Evolutionary conservation across 148 eudicot genomes (phyloP).

Genomic region (Silene conica): DNA sequence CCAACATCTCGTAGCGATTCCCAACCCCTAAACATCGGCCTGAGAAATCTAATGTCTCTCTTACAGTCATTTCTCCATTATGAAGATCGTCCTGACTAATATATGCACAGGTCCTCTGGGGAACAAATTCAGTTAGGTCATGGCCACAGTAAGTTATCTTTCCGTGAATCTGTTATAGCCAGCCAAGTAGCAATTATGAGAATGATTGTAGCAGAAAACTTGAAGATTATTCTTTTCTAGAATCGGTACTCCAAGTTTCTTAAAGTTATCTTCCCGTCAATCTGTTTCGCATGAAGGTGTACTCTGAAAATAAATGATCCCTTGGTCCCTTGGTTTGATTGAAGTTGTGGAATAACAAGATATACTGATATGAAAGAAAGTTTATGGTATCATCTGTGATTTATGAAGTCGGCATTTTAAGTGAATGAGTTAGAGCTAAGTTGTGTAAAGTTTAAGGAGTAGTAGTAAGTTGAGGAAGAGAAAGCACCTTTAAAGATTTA

Average conservation of each 20-base stretch:
- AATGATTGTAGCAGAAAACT: neutral
- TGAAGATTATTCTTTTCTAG: neutral
- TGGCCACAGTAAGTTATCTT: slow-evolving; percentile 75
- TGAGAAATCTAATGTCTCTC: slow-evolving; percentile 78
- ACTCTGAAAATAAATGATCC: neutral
- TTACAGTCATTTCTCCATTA: slow-evolving; percentile 71
- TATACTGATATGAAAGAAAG: neutral
- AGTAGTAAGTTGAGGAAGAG: neutral
- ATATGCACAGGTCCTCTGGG: slow-evolving; percentile 72
- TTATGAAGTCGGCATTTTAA: neutral
- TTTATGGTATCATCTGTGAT: neutral
- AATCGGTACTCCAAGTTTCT: too few relatives aligned
- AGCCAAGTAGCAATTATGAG: neutral
- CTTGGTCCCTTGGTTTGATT: neutral
- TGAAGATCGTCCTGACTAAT: slow-evolving; percentile 75
- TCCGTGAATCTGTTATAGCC: slow-evolving; percentile 39
- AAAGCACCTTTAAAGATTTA: slow-evolving; percentile 43
- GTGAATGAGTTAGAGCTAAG: neutral
- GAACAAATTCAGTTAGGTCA: slow-evolving; percentile 64
- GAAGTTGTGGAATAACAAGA: neutral
- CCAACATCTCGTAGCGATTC: slow-evolving; percentile 43
- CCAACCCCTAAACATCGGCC: slow-evolving; percentile 85
- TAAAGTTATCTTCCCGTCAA: too few relatives aligned
- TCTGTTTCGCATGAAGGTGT: too few relatives aligned
- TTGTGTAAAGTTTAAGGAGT: neutral